Conservation (phyloP, 495 filamentous ascomycete species). For the Lophium mytilinum region DNA sequence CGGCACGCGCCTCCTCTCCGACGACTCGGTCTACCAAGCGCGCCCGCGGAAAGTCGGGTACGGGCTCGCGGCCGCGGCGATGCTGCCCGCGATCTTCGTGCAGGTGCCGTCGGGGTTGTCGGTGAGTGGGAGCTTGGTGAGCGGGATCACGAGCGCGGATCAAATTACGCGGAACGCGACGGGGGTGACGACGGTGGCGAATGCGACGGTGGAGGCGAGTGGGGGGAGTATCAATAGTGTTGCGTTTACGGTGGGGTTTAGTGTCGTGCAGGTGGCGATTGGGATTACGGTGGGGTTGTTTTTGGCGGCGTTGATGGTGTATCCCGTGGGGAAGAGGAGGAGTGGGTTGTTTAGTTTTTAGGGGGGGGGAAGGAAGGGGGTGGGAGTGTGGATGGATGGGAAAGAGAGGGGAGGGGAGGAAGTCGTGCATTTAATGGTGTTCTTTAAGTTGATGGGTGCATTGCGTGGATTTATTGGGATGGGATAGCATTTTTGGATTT, state of each 20-base stretch:
- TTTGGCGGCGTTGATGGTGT: conserved; percentile 75
- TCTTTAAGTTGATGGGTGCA: too few relatives aligned
- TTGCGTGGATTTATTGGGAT: too few relatives aligned
- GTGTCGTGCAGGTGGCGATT: conserved; percentile 86
- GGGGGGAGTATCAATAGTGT: conserved; percentile 47
- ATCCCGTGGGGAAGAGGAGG: conserved; percentile 84
- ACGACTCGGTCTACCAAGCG: conserved; percentile 4
- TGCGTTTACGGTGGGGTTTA: conserved; percentile 77
- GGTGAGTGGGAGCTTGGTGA: conserved; percentile 71
- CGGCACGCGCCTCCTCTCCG: not conserved
- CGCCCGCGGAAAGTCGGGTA: conserved; percentile 44
- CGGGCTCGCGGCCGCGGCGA: conserved; percentile 77
- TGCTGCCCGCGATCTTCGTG: conserved; percentile 91
- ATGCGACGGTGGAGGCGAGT: conserved; percentile 33
- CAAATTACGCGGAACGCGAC: conserved; percentile 51
- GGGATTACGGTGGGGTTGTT: conserved; percentile 90
- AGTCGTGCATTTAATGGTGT: too few relatives aligned
- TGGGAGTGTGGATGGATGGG: too few relatives aligned
- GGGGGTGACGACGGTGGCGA: conserved; percentile 33
- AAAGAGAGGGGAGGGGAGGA: too few relatives aligned
- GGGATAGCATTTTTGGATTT: too few relatives aligned
- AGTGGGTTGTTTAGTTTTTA: conserved; percentile 86
- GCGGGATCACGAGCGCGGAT: conserved; percentile 77
- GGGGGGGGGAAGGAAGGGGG: conserved; percentile 9
- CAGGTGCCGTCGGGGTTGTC: conserved; percentile 88